These are phyloP conservation scores for Trypanosoma scelopori DNA, from an alignment of 208 protist species.

Conservation along the genomic window DNA sequence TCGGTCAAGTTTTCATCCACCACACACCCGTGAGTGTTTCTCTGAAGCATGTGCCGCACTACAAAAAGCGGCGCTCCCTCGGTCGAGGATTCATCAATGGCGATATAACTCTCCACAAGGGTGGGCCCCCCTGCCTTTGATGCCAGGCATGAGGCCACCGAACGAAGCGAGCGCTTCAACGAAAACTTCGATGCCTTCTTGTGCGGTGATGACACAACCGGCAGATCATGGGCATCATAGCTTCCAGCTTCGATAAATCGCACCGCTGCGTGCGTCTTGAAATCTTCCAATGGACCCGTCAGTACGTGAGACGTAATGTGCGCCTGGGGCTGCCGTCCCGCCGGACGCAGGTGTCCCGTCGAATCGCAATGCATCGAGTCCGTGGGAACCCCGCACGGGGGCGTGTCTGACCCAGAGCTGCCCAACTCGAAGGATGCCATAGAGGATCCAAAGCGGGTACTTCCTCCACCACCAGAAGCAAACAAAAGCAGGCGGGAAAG, in stretches of 20 bases:
- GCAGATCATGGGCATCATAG: slow-evolving; percentile 48
- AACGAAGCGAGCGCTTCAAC: slow-evolving; percentile 30
- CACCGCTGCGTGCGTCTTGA: slow-evolving; percentile 42
- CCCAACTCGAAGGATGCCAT: background rate
- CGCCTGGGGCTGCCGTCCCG: background rate
- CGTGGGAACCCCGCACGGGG: background rate
- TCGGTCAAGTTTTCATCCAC: background rate
- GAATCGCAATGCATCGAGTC: background rate
- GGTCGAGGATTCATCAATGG: slow-evolving; percentile 25
- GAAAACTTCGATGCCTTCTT: slow-evolving; percentile 14
- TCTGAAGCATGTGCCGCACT: slow-evolving; percentile 21
- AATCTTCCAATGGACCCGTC: slow-evolving; percentile 10
- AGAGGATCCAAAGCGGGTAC: slow-evolving; percentile 1
- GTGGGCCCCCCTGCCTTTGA: slow-evolving; percentile 39
- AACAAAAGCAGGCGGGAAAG: too few relatives aligned
- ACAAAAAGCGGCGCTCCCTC: slow-evolving; percentile 29
- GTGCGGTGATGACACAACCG: slow-evolving; percentile 6
- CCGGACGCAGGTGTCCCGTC: background rate
- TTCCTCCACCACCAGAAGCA: background rate
- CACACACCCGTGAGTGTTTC: background rate
- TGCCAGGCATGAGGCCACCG: slow-evolving; percentile 44
- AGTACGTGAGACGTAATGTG: background rate
- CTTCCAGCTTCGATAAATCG: slow-evolving; percentile 32
- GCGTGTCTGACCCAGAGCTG: slow-evolving; percentile 1
- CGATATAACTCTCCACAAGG: slow-evolving; percentile 52